Conservation (phyloP, 2,329 filamentous ascomycete genomes). For the Rhynchosporium graminicola region DNA sequence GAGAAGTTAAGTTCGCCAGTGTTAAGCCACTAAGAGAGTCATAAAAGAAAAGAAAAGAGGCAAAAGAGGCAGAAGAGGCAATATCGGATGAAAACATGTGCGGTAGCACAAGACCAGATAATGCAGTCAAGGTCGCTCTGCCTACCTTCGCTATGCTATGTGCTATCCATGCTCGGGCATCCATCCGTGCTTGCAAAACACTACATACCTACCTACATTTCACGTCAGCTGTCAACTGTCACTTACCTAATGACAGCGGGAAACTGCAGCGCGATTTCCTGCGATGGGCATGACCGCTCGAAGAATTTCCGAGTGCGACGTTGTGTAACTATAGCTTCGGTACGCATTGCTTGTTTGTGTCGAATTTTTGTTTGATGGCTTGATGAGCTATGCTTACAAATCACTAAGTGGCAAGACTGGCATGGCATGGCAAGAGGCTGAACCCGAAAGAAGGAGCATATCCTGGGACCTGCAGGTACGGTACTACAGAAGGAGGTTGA, state of each 20-base stretch:
- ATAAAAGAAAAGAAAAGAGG: no score
- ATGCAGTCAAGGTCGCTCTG: not conserved
- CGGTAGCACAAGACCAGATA: not conserved
- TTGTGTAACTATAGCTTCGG: not conserved
- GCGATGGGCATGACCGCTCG: not conserved
- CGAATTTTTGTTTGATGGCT: no score
- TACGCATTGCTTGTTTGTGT: not conserved
- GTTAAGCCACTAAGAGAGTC: no score
- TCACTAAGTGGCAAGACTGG: no score
- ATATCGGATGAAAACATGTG: not conserved
- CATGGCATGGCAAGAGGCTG: not conserved
- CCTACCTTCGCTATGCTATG: no score
- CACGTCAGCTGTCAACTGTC: conserved; percentile 5
- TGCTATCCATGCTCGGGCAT: no score
- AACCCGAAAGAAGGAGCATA: not conserved
- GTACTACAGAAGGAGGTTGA: not conserved
- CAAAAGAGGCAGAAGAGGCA: no score
- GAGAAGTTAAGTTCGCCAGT: no score
- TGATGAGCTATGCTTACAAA: not conserved
- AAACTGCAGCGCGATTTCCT: not conserved
- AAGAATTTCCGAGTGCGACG: not conserved
- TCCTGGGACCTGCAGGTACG: not conserved
- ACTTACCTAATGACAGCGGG: conserved; percentile 8
- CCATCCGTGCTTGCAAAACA: not conserved
- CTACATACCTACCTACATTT: not conserved